A percentile compares a stretch with the other conserved stretches of the same genome.
Evolutionary conservation across 129 eudicot genomes (phyloP).

Genomic region (Pittosporum tobira): DNA sequence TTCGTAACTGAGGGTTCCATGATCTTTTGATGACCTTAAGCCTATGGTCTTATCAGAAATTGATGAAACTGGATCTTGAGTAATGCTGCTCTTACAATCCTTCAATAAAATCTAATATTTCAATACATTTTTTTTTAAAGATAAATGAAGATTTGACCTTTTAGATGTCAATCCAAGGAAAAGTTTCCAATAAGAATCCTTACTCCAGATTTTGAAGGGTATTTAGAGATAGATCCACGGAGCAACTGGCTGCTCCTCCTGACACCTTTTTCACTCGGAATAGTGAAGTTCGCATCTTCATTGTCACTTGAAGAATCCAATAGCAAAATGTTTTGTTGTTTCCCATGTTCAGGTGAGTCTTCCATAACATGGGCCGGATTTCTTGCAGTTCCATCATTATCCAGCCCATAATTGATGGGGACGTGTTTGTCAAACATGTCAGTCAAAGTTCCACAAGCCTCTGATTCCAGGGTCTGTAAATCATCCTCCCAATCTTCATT

Average conservation of each 20-base stretch:
- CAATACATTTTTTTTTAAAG: not conserved
- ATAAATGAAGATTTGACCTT: no score
- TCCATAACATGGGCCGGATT: conserved; percentile 32
- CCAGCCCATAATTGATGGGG: conserved; percentile 13
- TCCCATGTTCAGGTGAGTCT: conserved; percentile 37
- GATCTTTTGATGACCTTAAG: conserved; percentile 15
- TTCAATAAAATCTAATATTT: conserved; percentile 18
- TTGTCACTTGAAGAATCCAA: conserved; percentile 73
- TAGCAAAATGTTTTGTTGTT: conserved; percentile 33
- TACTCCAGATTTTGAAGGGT: conserved; percentile 36
- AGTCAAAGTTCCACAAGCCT: conserved; percentile 77
- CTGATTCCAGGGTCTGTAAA: conserved; percentile 68
- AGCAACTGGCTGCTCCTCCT: conserved; percentile 20
- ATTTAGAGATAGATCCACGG: conserved; percentile 13
- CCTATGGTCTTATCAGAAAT: conserved; percentile 25
- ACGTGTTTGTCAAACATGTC: conserved; percentile 54
- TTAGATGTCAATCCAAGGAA: no score
- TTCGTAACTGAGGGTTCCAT: conserved; percentile 57
- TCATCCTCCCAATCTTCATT: conserved; percentile 99
- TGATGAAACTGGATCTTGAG: conserved; percentile 41
- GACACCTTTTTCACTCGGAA: conserved; percentile 19
- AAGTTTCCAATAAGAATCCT: conserved; percentile 1
- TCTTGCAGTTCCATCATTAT: conserved; percentile 21
- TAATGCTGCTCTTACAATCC: conserved; percentile 33
- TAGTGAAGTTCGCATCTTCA: conserved; percentile 37